Evolutionary conservation across 257 asterid species (phyloP), one percentile per base, ranked within the genome.

Genomic region (Phtheirospermum japonicum): DNA sequence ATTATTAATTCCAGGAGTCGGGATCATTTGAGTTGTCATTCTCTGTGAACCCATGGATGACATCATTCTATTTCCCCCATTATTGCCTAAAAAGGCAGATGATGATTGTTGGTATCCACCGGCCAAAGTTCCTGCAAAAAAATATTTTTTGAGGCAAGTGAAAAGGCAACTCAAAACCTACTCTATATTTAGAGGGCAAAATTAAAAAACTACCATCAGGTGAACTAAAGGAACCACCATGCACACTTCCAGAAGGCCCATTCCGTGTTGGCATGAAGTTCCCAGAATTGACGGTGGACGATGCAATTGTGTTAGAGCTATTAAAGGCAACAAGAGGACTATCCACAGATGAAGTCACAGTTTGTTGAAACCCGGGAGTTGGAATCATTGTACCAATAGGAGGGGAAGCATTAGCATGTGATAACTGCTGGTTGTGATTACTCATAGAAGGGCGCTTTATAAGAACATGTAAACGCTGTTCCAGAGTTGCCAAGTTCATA

Each of bases 331-430:
- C 75, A 70, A 72, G 66, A 34, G 89, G 76, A 72, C 73, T 79
- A 78, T 87, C 94, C 70, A 81, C 59, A 39, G 87, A 76, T 34
- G 90, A 67, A 59, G 82, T 68, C 49, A 79, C 89, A 78, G 81
- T 63, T 73, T 84, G 96, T 57, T 83, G 76, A 79, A 87, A 78
- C 31, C 99, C 97, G 55, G 99, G 99, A 56, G 97, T 93, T 65
- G 99, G 99, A 67, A 93, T 93, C 99, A 93, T 93, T 46, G 94
- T 83, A 63, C 95, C 91, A 59, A 82, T 45, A 61, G 96, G 76
- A 39, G 90, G 76, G 23, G 92, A 77, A 42, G 94, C 68, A 83
- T 71, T 85, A 42, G 77, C 73, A 61, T 81, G 90, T 52, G 88
- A 52, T 65, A 77, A 74, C 70, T 81, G 97, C 65, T 84, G 95